These are phyloP conservation scores for Fistulifera pelliculosa DNA, from an alignment of 108 stramenopile genomes.

Conservation along the genomic window DNA sequence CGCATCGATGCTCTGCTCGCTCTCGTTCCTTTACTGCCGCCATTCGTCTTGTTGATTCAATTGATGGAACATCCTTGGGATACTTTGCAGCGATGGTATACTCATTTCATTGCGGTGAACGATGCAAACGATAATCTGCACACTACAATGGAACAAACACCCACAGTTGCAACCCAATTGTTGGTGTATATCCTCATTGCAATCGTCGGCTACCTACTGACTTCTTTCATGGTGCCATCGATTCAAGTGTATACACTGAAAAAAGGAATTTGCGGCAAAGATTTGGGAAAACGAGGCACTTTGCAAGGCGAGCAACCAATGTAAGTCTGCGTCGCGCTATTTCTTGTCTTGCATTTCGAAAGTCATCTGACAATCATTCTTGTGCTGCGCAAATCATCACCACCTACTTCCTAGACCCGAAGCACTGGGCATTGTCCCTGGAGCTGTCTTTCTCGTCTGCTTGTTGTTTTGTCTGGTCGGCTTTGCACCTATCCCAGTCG, in stretches of 20 bases:
- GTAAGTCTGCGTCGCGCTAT: constrained; percentile 22
- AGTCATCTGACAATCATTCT: too few relatives aligned
- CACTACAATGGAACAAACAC: constrained; percentile 4
- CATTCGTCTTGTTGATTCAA: too few relatives aligned
- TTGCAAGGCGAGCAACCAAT: constrained; percentile 35
- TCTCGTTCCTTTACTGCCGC: too few relatives aligned
- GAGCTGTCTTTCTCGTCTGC: constrained; percentile 85
- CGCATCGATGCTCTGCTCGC: too few relatives aligned
- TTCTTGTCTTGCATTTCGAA: too few relatives aligned
- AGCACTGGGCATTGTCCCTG: constrained; percentile 90
- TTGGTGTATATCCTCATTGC: constrained; percentile 34
- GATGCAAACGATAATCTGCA: too few relatives aligned
- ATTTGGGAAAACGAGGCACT: constrained; percentile 83
- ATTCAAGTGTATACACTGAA: constrained; percentile 63
- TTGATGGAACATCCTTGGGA: too few relatives aligned
- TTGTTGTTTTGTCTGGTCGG: constrained; percentile 82
- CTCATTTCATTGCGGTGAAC: too few relatives aligned
- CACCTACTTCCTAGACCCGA: constrained; percentile 62
- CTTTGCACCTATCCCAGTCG: constrained; percentile 71
- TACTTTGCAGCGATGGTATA: too few relatives aligned
- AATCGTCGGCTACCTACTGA: constrained; percentile 27
- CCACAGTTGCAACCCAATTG: constrained; percentile 39
- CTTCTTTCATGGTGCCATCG: constrained; percentile 35
- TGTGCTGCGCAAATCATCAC: neutral
- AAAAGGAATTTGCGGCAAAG: constrained; percentile 75